Conservation (phyloP, 108 stramenopile genomes). For the Pseudonitzschia multistriata region DNA sequence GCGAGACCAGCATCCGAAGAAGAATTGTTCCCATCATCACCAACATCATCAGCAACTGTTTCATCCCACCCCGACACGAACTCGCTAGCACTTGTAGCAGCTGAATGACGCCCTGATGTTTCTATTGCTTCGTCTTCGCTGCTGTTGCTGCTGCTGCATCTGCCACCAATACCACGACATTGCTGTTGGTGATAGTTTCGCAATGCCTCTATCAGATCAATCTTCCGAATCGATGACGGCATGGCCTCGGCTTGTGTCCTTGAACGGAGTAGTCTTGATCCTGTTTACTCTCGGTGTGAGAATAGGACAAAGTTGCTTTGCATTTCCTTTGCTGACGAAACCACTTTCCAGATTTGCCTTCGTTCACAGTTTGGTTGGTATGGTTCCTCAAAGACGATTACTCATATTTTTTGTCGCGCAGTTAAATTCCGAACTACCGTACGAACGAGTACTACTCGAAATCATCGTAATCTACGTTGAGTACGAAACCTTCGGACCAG, state of each 20-base stretch:
- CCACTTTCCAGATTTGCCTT: too few species aligned
- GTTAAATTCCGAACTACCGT: too few species aligned
- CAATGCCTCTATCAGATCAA: constrained; percentile 5
- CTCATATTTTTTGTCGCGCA: too few species aligned
- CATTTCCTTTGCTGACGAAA: too few species aligned
- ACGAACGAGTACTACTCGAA: too few species aligned
- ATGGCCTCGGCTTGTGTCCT: background rate
- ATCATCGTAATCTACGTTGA: too few species aligned
- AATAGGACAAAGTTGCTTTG: too few species aligned
- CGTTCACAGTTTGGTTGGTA: too few species aligned
- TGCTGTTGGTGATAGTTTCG: constrained; percentile 10
- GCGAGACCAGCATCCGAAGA: background rate
- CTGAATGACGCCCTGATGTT: background rate
- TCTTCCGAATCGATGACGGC: constrained; percentile 12
- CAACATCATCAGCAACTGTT: constrained; percentile 19
- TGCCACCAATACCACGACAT: background rate
- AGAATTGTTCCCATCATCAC: background rate
- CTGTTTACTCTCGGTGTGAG: too few species aligned
- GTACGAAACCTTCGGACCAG: background rate
- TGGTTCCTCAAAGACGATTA: too few species aligned
- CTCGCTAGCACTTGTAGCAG: background rate
- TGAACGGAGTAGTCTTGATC: background rate
- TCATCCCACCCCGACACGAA: constrained; percentile 29
- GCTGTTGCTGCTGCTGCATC: background rate
- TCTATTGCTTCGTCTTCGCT: background rate